A percentile compares a stretch with the other conserved stretches of the same genome.
phyloP scores from a whole-genome alignment of 257 asterid genomes.

The Jacaranda mimosifolia region DNA sequence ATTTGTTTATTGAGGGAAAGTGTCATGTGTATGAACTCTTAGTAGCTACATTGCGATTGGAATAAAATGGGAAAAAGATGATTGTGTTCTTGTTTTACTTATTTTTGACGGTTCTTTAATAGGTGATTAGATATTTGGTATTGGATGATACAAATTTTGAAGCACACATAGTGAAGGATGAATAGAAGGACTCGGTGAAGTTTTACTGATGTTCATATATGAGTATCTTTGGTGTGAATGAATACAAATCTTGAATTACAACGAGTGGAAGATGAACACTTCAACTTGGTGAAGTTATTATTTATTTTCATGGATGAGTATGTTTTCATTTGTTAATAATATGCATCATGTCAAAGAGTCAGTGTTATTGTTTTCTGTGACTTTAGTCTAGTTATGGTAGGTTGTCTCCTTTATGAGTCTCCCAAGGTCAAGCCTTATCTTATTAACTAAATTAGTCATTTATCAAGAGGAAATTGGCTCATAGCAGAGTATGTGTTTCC shows the following conservation, averaged over 20 bases:
- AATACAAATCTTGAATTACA: background rate
- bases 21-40: background rate
- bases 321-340: background rate
- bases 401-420: background rate
- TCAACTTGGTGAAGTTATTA: background rate
- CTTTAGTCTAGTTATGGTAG: constrained; percentile 1
- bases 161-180: background rate
- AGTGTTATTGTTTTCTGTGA: background rate
- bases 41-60: background rate
- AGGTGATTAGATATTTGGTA: background rate
- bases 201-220: background rate
- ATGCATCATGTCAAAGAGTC: background rate
- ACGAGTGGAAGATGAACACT: background rate
- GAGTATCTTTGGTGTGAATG: background rate
- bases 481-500: background rate
- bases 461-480: background rate
- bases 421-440: background rate
- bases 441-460: background rate
- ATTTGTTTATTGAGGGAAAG: background rate
- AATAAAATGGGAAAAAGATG: background rate
- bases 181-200: background rate
- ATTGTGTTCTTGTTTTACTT: background rate
- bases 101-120: background rate
- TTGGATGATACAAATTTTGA: background rate
- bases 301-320: background rate